These are phyloP conservation scores for Agaricus sinodeliciosus DNA, from an alignment of 768 basidiomycete species.

Conservation along the genomic window DNA sequence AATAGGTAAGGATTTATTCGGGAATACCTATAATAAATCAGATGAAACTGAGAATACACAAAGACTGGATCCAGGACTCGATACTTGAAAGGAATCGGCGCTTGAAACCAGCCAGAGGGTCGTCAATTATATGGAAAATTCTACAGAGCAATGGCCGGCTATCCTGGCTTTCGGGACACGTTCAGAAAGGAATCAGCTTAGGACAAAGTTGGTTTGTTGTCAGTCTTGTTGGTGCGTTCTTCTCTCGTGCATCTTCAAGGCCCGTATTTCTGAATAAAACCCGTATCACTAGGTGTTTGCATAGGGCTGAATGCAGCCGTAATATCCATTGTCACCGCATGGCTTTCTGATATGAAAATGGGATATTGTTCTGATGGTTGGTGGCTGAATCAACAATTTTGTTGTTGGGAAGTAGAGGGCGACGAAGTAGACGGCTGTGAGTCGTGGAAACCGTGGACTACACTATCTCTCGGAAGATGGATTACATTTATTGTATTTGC, in stretches of 20 bases:
- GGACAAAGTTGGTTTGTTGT: constrained; percentile 93
- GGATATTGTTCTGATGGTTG: constrained; percentile 96
- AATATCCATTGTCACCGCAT: constrained; percentile 92
- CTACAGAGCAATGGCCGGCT: constrained; percentile 45
- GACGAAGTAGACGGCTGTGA: constrained; percentile 77
- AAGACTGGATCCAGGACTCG: constrained; percentile 98
- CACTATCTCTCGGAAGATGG: constrained; percentile 67
- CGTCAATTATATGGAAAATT: constrained; percentile 35
- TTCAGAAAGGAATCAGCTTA: constrained; percentile 52
- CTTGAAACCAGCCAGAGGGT: constrained; percentile 48
- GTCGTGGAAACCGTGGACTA: constrained; percentile 91
- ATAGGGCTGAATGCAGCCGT: constrained; percentile 94
- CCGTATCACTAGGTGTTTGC: constrained; percentile 53
- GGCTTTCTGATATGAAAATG: constrained; percentile 97
- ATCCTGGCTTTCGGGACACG: constrained; percentile 55
- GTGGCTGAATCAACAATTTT: constrained; percentile 98
- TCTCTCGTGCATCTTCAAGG: not conserved
- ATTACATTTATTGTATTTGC: constrained; percentile 84
- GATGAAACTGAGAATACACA: constrained; percentile 3
- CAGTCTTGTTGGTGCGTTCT: constrained; percentile 73
- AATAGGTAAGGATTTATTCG: constrained; percentile 51
- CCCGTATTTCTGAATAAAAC: not conserved
- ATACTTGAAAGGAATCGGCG: constrained; percentile 82
- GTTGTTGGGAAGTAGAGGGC: constrained; percentile 93
- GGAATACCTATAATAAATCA: not conserved